Evolutionary conservation across 305 asterid species (phyloP), one percentile per base, ranked within the genome.

Genomic region (Salvia sclarea): DNA sequence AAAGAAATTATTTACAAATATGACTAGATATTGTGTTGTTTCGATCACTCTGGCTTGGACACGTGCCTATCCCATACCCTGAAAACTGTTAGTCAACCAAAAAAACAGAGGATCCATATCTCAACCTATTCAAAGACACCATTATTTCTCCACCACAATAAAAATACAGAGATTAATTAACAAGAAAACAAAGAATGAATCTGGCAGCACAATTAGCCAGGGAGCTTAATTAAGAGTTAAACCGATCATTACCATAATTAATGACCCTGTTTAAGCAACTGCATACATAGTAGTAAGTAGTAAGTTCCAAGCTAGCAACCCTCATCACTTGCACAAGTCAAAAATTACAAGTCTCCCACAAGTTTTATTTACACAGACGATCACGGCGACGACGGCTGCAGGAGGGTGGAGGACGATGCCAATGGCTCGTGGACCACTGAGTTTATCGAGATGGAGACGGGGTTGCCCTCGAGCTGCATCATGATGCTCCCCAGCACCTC

Each of bases 341-440:
- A 66, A 62, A 76, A 16, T 38, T 49, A 70, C 66, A 43, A 49
- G 56, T 49, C 31, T 3, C 56, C 24, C 8, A 18, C 28, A 49
- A 49, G 28, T 22, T 49, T 49, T 10, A 18, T 47, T 17, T 47
- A 47, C 18, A 44, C 50, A 7, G 14, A 28, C n/a, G 30, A 30
- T 41, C 61, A 81, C n/a, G 85, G 85, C 9, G 75, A 52, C 7
- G 82, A 50, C 12, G 87, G 79, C 78, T 77, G 88, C 48, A 83
- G 75, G 35, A 83, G 85, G 16, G 88, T 61, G 47, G 88, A 80
- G 4, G 95, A 79, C 38, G 97, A 81, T 21, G 86, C 81, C 45
- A 82, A 73, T 5, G 88, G 96, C 83, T 87, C 97, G 30, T 87
- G 96, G 35, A 94, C 95, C 7, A 91, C 89, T 0, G 95, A 84